Conservation (phyloP, 23 red algal genomes). For the Gracilaria domingensis region DNA sequence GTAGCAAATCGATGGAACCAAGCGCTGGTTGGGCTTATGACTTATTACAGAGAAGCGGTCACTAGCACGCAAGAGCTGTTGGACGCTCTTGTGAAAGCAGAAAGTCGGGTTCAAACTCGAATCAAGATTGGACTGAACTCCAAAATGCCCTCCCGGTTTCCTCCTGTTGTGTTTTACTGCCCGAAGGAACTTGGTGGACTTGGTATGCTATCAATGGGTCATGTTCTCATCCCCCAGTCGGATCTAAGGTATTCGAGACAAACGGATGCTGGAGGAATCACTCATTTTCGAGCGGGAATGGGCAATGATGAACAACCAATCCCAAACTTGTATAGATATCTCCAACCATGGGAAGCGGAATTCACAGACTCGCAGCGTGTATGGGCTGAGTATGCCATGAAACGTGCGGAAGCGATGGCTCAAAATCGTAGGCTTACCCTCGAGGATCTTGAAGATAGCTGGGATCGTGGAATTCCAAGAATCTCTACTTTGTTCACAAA, state of each 20-base stretch:
- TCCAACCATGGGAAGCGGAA: constrained; percentile 95
- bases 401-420: constrained; percentile 78
- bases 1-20: constrained; percentile 96
- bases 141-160: constrained; percentile 98
- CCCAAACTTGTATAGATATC: constrained; percentile 91
- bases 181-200: constrained; percentile 95
- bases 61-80: constrained; percentile 87
- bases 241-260: constrained; percentile 87
- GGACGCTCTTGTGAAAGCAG: constrained; percentile 79
- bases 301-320: constrained; percentile 79
- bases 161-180: constrained; percentile 94
- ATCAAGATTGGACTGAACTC: constrained; percentile 99
- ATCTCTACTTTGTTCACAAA: constrained; percentile 92
- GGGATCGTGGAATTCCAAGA: constrained; percentile 95
- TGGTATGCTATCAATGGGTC: constrained; percentile 98
- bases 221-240: constrained; percentile 91
- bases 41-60: constrained; percentile 93
- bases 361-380: constrained; percentile 93
- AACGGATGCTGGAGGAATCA: constrained; percentile 93
- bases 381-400: constrained; percentile 95
- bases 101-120: constrained; percentile 96
- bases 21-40: constrained; percentile 83
- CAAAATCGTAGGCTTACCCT: constrained; percentile 85
- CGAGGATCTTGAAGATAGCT: constrained; percentile 94
- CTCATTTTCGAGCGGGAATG: constrained; percentile 93